Percentiles rank a stretch among this genome's conserved stretches.
These are phyloP conservation scores for Citrus reticulata DNA, from an alignment of 345 rosid species.

Conservation along the genomic window DNA sequence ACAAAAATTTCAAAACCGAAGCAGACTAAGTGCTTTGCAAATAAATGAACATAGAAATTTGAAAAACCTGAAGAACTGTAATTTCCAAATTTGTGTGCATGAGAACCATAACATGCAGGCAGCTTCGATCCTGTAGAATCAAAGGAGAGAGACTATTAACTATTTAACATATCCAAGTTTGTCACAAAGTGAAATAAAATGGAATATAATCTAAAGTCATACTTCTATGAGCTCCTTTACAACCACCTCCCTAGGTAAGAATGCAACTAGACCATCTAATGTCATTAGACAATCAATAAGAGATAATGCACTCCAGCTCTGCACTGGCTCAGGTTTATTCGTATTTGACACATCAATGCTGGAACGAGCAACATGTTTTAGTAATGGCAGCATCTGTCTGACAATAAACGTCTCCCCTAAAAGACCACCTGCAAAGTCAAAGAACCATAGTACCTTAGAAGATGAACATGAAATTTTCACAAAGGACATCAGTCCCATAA, in stretches of 20 bases:
- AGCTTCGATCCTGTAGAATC: slow-evolving; percentile 57
- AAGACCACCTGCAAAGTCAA: slow-evolving; percentile 67
- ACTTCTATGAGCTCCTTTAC: slow-evolving; percentile 78
- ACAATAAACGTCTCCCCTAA: slow-evolving; percentile 69
- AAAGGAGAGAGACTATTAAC: slow-evolving; percentile 18
- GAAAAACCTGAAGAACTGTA: slow-evolving; percentile 71
- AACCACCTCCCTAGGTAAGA: slow-evolving; percentile 65
- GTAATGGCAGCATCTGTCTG: slow-evolving; percentile 84
- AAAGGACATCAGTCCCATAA: slow-evolving; percentile 19
- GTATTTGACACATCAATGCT: slow-evolving; percentile 52
- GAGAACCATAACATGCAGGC: slow-evolving; percentile 64
- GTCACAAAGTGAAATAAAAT: slow-evolving; percentile 3
- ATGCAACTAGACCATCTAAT: slow-evolving; percentile 65
- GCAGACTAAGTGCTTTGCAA: slow-evolving; percentile 6
- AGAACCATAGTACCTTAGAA: slow-evolving; percentile 18
- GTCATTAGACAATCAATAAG: slow-evolving; percentile 75
- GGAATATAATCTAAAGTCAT: slow-evolving; percentile 23
- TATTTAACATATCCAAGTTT: slow-evolving; percentile 6
- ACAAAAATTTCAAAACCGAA: background rate
- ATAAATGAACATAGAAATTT: slow-evolving; percentile 11
- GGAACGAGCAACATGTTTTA: slow-evolving; percentile 64
- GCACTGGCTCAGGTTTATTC: slow-evolving; percentile 82
- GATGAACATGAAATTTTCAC: slow-evolving; percentile 18
- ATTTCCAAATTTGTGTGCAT: slow-evolving; percentile 67
- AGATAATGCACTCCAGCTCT: slow-evolving; percentile 81